Evolutionary conservation across 2,329 filamentous ascomycete genomes (phyloP), one percentile per base, ranked within the genome.

Genomic region (Penicillium sp.): DNA sequence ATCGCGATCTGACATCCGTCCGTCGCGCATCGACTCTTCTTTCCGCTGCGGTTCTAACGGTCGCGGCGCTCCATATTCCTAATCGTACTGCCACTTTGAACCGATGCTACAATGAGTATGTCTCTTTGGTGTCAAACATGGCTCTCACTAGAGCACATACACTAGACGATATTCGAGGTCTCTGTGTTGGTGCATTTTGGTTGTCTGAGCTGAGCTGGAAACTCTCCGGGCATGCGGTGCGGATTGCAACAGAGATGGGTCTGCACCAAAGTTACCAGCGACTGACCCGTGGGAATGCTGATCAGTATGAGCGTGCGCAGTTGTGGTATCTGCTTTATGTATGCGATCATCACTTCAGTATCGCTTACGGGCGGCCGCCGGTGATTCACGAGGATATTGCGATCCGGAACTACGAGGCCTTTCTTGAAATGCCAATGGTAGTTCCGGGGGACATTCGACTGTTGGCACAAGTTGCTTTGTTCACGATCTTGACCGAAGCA

Each of bases 261-360:
- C 72, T 85, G 3, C 82, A 85, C 61, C 81, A 82, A 57, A 81
- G 78, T 54, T 82, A 80, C 55, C 76, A 79, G 46, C 81, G 80
- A 62, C 75, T 82, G 44, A 73, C 81, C 1, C 76, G 77, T 27
- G 80, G 81, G 0, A 75, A 78, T 33, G 71, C 62, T 8, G 77
- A 82, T 59, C 77, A 83, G 53, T 79, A 82, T 55, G 83, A 86
- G 56, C 79, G 81, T 35, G 79, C 85, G 4, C 77, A 85, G 21
- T 70, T 87, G 13, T 87, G 85, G 85, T 87, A 86, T 67, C 68
- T 86, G 33, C 71, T 87, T 0, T 88, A 87, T 63, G 84, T 87
- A 1, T 87, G 85, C 64, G 86, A 88, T 64, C 85, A 87, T 59
- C 86, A 88, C 67, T 83, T 87, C 27, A 84, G 83, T 19, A 87